Evolutionary conservation across 129 eudicot species (phyloP), one percentile per base, ranked within the genome.

Genomic region (Scalesia atractyloides): DNA sequence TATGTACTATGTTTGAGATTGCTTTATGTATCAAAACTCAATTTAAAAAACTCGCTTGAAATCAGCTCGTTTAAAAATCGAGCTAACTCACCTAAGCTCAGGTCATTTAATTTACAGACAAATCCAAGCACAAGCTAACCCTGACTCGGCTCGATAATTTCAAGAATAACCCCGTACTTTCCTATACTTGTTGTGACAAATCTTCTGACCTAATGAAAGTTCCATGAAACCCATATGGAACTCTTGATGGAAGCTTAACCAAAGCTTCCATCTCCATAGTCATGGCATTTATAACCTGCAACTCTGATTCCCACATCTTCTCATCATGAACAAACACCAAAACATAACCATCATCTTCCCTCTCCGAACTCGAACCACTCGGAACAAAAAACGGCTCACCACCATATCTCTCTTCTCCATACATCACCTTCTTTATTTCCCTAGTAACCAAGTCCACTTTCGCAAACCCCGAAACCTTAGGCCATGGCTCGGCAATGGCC

Each of bases 401-500:
- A 0, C 89, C 89, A 3, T 81, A 85, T 49, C 69, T 85, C 3
- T 82, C 46, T 0, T 61, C 77, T 1, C 86, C 89, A 46, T 81
- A 85, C 13, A 74, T 58, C 41, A 73, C 77, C 13, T 81, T 85
- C 48, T 75, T 66, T 8, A 49, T 59, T 33, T 78, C 70, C 5
- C 89, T 86, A 5, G 66, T 81, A 0, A 36, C 50, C 34, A 85
- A 72, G 75, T 85, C 84, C 1, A 85, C 86, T 60, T 85, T 85
- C 1, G 89, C 89, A 49, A 85, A 85, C 4, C 89, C 89, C 1
- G 86, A 85, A 5, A 85, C 89, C 50, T 85, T 81, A 1, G 89
- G 89, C 89, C 89, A 85, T 5, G 89, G 89, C 46, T 85, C 89
- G 1, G 89, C 86, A 49, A 85, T 81, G 22, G 89, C 89, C 4